phyloP scores from a whole-genome alignment of 805 yeast species.

The Pichia exigua region DNA sequence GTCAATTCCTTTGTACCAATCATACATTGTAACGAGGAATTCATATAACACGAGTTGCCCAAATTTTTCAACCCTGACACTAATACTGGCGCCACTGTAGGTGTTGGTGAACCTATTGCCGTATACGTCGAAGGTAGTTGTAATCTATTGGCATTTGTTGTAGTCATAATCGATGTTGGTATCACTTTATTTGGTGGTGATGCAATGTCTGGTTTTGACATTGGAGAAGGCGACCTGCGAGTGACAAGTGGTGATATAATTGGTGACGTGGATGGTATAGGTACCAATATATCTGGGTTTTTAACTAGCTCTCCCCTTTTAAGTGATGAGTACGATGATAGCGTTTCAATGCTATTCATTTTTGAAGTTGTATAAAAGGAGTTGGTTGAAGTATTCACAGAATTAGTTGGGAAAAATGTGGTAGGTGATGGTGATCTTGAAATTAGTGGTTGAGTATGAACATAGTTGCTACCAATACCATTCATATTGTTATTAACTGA shows the following conservation, averaged over 20 bases:
- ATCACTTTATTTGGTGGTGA: background rate
- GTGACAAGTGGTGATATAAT: background rate
- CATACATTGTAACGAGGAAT: conserved; percentile 81
- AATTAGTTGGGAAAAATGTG: background rate
- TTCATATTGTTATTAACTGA: background rate
- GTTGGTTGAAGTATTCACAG: background rate
- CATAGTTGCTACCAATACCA: background rate
- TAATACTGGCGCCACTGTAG: conserved; percentile 16
- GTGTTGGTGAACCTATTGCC: conserved; percentile 1
- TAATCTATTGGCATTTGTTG: background rate
- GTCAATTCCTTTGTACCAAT: conserved; percentile 63
- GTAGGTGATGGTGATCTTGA: conserved; percentile 11
- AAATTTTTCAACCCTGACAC: conserved; percentile 70
- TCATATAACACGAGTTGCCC: conserved; percentile 92
- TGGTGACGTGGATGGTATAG: background rate
- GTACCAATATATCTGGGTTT: background rate
- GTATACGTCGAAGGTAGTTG: background rate
- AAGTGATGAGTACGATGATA: background rate
- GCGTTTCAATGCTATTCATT: background rate
- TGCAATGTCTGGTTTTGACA: background rate
- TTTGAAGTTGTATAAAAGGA: background rate
- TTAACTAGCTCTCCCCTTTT: background rate
- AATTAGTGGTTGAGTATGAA: conserved; percentile 2
- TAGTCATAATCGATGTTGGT: background rate
- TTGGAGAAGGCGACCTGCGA: background rate